phyloP scores from a whole-genome alignment of 345 rosid genomes.

The Populus simonii region DNA sequence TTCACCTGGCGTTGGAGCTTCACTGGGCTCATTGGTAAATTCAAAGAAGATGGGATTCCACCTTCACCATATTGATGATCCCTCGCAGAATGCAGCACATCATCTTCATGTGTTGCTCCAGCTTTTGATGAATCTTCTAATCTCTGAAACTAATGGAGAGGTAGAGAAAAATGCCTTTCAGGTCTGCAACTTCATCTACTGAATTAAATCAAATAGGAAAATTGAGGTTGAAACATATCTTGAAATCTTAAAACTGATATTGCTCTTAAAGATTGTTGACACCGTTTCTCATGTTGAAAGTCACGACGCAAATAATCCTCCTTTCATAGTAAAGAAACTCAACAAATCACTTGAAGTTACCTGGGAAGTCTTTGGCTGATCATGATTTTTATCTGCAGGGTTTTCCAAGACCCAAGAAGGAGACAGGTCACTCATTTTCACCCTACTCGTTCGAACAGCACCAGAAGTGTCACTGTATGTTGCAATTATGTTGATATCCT shows the following conservation, averaged over 20 bases:
- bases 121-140: constrained; percentile 34
- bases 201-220: neutral
- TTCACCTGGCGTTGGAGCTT: constrained; percentile 82
- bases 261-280: neutral
- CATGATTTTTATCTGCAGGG: constrained; percentile 41
- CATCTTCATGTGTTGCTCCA: constrained; percentile 32
- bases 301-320: neutral
- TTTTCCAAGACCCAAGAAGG: constrained; percentile 85
- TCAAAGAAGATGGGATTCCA: constrained; percentile 26
- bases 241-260: neutral
- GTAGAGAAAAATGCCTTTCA: neutral
- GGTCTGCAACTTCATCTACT: constrained; percentile 13
- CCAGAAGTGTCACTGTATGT: constrained; percentile 78
- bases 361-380: constrained; percentile 42
- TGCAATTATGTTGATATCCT: constrained; percentile 90
- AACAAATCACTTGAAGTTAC: constrained; percentile 29
- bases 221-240: neutral
- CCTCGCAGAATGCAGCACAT: constrained; percentile 20
- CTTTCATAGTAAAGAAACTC: neutral
- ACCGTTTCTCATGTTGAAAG: neutral
- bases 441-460: constrained; percentile 50
- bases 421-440: constrained; percentile 85
- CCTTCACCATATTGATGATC: constrained; percentile 32
- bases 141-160: constrained; percentile 19
- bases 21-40: constrained; percentile 56